These are phyloP conservation scores for Cladorrhinum sp. DNA, from an alignment of 2,329 filamentous ascomycete genomes.

Conservation along the genomic window DNA sequence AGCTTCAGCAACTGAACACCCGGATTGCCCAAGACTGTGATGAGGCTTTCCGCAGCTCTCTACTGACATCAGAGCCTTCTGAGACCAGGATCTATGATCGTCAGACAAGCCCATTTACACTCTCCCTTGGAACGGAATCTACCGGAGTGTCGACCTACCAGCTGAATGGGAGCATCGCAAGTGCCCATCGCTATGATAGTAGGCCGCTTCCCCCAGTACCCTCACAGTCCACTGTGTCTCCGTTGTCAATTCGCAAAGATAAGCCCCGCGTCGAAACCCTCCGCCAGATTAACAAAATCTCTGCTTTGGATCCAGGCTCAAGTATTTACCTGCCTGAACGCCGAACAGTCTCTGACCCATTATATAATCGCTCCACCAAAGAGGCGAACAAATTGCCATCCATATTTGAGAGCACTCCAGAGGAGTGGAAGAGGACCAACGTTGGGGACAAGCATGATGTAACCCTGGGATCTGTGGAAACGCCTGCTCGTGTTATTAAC, in stretches of 20 bases:
- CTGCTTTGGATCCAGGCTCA: conserved; percentile 19
- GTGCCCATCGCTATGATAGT: conserved; percentile 39
- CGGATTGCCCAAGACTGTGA: conserved; percentile 89
- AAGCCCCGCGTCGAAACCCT: conserved; percentile 17
- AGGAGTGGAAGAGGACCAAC: conserved; percentile 24
- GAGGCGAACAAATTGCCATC: conserved; percentile 44
- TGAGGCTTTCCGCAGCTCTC: conserved; percentile 77
- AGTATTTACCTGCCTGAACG: conserved; percentile 34
- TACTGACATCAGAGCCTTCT: conserved; percentile 36
- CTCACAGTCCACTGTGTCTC: conserved; percentile 33
- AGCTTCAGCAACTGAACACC: conserved; percentile 77
- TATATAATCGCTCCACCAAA: conserved; percentile 40
- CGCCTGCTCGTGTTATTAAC: conserved; percentile 29
- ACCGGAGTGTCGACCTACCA: conserved; percentile 12
- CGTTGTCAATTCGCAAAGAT: conserved; percentile 18
- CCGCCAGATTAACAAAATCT: conserved; percentile 25
- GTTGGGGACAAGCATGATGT: conserved; percentile 39
- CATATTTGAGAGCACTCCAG: conserved; percentile 44
- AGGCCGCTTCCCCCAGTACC: conserved; percentile 52
- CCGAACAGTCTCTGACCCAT: conserved; percentile 51
- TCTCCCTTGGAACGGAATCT: conserved; percentile 37
- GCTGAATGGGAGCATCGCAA: conserved; percentile 7
- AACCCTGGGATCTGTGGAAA: conserved; percentile 44
- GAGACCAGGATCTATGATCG: conserved; percentile 24
- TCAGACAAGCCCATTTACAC: conserved; percentile 42